Conservation (phyloP, 495 filamentous ascomycete genomes). For the Penicillium simplicissimum region DNA sequence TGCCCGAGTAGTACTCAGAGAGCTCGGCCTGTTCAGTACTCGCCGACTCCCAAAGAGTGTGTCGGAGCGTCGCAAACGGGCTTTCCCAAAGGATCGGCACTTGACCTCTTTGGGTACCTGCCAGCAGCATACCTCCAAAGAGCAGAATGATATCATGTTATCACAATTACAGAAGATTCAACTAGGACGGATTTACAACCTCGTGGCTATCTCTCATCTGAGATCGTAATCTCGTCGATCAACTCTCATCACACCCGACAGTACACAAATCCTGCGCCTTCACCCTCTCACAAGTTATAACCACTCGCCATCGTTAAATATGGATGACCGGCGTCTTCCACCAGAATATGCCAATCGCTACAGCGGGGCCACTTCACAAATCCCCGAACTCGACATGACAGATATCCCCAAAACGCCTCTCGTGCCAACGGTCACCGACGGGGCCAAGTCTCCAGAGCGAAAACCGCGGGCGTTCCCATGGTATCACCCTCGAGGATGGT, state of each 20-base stretch:
- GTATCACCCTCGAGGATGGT: slow-evolving; percentile 56
- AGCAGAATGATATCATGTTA: slow-evolving; percentile 10
- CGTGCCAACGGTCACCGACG: slow-evolving; percentile 2
- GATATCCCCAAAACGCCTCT: slow-evolving; percentile 22
- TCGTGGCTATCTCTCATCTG: not conserved
- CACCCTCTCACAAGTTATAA: not conserved
- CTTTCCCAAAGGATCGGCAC: slow-evolving; percentile 9
- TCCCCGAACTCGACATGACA: slow-evolving; percentile 20
- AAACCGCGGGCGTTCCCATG: slow-evolving; percentile 16
- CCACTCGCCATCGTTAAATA: slow-evolving; percentile 4
- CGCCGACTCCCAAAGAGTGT: slow-evolving; percentile 9
- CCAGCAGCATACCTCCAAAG: slow-evolving; percentile 9
- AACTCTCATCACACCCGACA: not conserved
- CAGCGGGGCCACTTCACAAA: slow-evolving; percentile 21
- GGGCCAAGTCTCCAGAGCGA: slow-evolving; percentile 2
- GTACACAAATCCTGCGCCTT: not conserved
- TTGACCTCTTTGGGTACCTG: slow-evolving; percentile 11
- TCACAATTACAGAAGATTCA: not conserved
- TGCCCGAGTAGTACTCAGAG: no score
- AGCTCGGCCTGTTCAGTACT: not conserved
- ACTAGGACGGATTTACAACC: not conserved
- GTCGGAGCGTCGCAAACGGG: slow-evolving; percentile 9
- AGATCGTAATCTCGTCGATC: not conserved
- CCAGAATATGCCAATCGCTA: slow-evolving; percentile 26
- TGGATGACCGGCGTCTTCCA: slow-evolving; percentile 25